A percentile compares a stretch with the other conserved stretches of the same genome.
These are phyloP conservation scores for Jamesozyma jinghongensis DNA, from an alignment of 805 yeast genomes.

Conservation along the genomic window DNA sequence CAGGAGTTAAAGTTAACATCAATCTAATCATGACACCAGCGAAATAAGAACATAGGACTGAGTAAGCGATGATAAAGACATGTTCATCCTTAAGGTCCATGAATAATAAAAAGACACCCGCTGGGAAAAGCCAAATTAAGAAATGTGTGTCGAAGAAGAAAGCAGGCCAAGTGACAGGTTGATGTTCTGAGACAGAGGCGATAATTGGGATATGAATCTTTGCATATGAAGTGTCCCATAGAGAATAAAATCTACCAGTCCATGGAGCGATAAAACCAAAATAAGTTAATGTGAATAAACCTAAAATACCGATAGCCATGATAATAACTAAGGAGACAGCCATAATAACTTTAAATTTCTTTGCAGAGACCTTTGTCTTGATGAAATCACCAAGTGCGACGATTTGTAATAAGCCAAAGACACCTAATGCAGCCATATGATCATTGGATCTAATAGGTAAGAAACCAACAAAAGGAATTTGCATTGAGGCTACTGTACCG, in stretches of 20 bases:
- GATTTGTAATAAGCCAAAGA: constrained; percentile 88
- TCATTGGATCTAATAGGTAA: constrained; percentile 94
- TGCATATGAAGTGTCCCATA: constrained; percentile 98
- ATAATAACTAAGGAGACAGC: constrained; percentile 49
- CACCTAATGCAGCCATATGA: constrained; percentile 97
- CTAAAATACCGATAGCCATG: constrained; percentile 55
- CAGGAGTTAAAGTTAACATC: constrained; percentile 93
- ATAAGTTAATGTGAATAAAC: constrained; percentile 71
- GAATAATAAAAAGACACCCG: constrained; percentile 85
- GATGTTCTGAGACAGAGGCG: constrained; percentile 98
- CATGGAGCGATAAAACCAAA: constrained; percentile 96
- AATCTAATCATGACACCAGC: constrained; percentile 99
- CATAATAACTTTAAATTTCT: constrained; percentile 56
- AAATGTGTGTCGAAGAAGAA: constrained; percentile 90
- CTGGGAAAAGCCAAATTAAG: constrained; percentile 97
- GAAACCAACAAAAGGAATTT: constrained; percentile 97
- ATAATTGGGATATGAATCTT: constrained; percentile 97
- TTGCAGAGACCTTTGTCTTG: constrained; percentile 59
- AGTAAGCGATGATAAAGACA: constrained; percentile 82
- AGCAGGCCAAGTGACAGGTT: constrained; percentile 99
- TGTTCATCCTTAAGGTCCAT: constrained; percentile 87
- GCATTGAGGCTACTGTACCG: constrained; percentile 98
- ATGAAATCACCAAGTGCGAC: constrained; percentile 80
- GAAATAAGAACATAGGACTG: constrained; percentile 90
- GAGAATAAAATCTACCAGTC: constrained; percentile 97